A percentile compares a stretch with the other conserved stretches of the same genome.
These are phyloP conservation scores for Aspergillus asperescens DNA, from an alignment of 495 filamentous ascomycete genomes.

Conservation along the genomic window DNA sequence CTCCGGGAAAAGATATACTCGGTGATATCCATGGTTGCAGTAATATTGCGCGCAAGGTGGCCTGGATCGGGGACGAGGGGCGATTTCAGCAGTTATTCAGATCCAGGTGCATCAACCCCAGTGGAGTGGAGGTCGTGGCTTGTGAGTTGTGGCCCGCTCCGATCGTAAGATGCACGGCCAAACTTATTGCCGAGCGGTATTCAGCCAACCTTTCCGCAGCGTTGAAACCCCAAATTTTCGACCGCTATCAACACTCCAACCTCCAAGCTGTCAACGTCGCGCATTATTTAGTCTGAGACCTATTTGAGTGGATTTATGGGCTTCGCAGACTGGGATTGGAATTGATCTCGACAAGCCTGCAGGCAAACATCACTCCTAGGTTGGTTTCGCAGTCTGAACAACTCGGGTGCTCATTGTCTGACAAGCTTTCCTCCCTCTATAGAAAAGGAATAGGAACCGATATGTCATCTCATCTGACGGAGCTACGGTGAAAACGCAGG, in stretches of 20 bases:
- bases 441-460: constrained; percentile 14
- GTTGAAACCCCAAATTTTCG: constrained; percentile 15
- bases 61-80: background rate
- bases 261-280: background rate
- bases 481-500: constrained; percentile 27
- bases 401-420: constrained; percentile 5
- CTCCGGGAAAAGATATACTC: constrained; percentile 69
- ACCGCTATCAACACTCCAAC: constrained; percentile 14
- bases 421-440: background rate
- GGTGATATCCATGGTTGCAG: constrained; percentile 77
- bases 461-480: constrained; percentile 25
- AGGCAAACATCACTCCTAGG: background rate
- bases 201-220: constrained; percentile 19
- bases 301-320: background rate
- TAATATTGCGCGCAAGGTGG: background rate
- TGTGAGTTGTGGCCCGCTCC: constrained; percentile 8
- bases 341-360: background rate
- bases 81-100: background rate
- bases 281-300: background rate
- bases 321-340: background rate
- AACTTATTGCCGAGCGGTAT: constrained; percentile 33
- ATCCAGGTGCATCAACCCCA: constrained; percentile 9
- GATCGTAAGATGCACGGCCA: constrained; percentile 38
- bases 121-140: constrained; percentile 17
- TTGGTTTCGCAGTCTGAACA: background rate